Evolutionary conservation across 108 stramenopile genomes (phyloP).

Genomic region (Pseudonitzschia multiseries): DNA sequence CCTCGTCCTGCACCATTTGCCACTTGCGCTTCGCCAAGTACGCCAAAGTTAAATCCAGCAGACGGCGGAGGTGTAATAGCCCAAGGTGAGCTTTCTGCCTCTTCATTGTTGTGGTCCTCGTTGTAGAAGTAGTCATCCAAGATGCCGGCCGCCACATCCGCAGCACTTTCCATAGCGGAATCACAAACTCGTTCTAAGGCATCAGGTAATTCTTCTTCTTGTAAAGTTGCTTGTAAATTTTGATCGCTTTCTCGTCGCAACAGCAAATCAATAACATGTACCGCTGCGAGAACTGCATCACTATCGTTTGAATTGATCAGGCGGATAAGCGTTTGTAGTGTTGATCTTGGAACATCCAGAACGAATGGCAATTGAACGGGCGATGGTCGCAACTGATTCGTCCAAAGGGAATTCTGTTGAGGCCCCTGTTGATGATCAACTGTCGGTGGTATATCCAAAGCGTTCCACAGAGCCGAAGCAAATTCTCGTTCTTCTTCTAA

Average conservation of each 20-base stretch:
- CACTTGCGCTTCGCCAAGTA: neutral
- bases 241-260: slow-evolving; percentile 10
- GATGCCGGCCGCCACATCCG: slow-evolving; percentile 27
- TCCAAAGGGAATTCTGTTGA: neutral
- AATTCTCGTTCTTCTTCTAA: slow-evolving; percentile 31
- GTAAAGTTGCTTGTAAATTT: neutral
- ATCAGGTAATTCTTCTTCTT: slow-evolving; percentile 17
- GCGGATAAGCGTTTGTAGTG: slow-evolving; percentile 14
- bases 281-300: slow-evolving; percentile 24
- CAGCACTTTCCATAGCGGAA: slow-evolving; percentile 8
- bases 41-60: neutral
- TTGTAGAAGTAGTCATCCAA: slow-evolving; percentile 31
- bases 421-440: neutral
- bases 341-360: slow-evolving; percentile 8
- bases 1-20: slow-evolving; percentile 22
- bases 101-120: slow-evolving; percentile 14
- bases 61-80: neutral
- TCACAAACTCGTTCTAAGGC: slow-evolving; percentile 30
- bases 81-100: slow-evolving; percentile 11
- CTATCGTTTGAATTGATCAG: slow-evolving; percentile 26
- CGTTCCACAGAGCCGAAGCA: slow-evolving; percentile 30
- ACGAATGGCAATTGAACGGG: slow-evolving; percentile 6
- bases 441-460: slow-evolving; percentile 14
- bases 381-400: neutral
- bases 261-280: slow-evolving; percentile 12